Evolutionary conservation across 257 asterid species (phyloP).

Genomic region (Primulina eburnea): DNA sequence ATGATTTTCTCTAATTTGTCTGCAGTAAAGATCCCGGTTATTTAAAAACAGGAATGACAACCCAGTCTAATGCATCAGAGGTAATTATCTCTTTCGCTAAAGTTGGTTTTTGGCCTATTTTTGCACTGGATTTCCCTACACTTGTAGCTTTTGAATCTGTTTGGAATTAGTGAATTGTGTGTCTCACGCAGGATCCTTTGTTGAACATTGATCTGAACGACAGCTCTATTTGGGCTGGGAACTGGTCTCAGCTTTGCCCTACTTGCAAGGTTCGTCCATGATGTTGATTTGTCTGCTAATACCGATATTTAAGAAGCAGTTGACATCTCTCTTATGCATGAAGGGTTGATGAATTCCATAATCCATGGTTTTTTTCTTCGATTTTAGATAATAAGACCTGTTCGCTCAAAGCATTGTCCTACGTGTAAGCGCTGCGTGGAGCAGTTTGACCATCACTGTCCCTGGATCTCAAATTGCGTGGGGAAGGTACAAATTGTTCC

Average conservation of each 20-base stretch:
- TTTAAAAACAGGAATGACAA: constrained; percentile 38
- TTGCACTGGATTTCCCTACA: background rate
- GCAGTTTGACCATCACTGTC: constrained; percentile 99
- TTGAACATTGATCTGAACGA: constrained; percentile 68
- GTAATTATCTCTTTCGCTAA: constrained; percentile 35
- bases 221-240: constrained; percentile 71
- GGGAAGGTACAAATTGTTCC: constrained; percentile 62
- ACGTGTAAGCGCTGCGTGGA: constrained; percentile 89
- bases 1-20: constrained; percentile 33
- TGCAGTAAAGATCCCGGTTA: constrained; percentile 95
- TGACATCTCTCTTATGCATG: constrained; percentile 22
- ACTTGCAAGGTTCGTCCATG: constrained; percentile 81
- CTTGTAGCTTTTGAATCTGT: constrained; percentile 8
- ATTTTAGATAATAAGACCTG: constrained; percentile 81
- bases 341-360: constrained; percentile 14
- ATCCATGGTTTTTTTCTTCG: constrained; percentile 22
- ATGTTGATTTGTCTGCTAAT: constrained; percentile 19
- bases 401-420: constrained; percentile 97
- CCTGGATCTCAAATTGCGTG: constrained; percentile 98
- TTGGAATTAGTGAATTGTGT: constrained; percentile 19
- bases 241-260: constrained; percentile 98
- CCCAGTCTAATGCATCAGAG: constrained; percentile 55
- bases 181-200: constrained; percentile 65
- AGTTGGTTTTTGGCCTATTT: constrained; percentile 24
- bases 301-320: constrained; percentile 19